Base-by-base conservation (phyloP, 176 grass and related monocot species). In the Rhynchospora breviuscula region DNA sequence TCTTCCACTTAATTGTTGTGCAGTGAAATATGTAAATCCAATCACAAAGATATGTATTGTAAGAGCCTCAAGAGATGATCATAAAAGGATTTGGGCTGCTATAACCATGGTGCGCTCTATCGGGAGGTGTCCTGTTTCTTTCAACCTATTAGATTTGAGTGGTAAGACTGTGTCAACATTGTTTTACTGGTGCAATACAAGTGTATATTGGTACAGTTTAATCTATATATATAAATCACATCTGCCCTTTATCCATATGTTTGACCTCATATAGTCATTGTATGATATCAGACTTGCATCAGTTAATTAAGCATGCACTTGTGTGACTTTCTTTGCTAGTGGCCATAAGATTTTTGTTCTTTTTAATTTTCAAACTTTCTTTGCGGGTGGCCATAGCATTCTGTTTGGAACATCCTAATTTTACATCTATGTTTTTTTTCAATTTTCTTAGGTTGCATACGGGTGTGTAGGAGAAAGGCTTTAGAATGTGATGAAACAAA, bases 11-110 rank as follows among this genome's bases (percentile, higher is more conserved):
- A 31, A 70, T 29, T 74, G 45, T 81, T 83, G 77, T 91, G 17
- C 62, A 92, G 92, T 97, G 21, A 97, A 97, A 89, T 94, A 94
- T 84, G 68, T 97, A 49, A 94, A 97, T 88, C 66, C 82, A 58
- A 13, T 90, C 11, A 94, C 89, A 18, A 98, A 93, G 79, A 44
- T 94, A 74, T 94, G 92, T 67, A 85, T 98, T 15, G 77, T 97
- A 63, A 74, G 92, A 58, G 64, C 74, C 26, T 92, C 91, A 29
- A 88, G 85, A n/a, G 90, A 90, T 63, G 91, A 92, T 87, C 84
- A 92, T 40, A 90, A 89, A 80, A 94, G 92, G 79, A 82, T 89
- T 9, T 97, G 90, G 88, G 79, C 90, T 68, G 88, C 91, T 86
- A 88, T 90, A 29, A 94, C 88, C 52, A 86, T 94, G 91, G 79